Evolutionary conservation across 2,329 filamentous ascomycete species (phyloP).

Genomic region (Trichoderma polysporum): DNA sequence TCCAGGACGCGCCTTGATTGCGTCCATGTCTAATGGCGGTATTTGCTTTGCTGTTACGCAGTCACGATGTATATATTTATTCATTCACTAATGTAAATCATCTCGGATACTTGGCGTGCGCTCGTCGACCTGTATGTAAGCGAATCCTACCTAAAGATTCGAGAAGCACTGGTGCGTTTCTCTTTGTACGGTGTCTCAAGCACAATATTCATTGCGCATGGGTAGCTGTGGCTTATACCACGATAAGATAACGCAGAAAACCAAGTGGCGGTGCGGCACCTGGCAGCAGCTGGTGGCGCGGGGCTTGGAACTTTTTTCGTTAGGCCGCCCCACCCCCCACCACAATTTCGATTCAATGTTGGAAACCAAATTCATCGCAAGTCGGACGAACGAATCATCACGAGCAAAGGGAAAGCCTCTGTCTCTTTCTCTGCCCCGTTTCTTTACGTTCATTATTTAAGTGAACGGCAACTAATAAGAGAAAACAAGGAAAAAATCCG

Average conservation of each 20-base stretch:
- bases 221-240: neutral
- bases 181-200: neutral
- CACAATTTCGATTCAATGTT: constrained; percentile 41
- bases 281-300: constrained; percentile 18
- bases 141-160: neutral
- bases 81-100: neutral
- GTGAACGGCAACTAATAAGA: neutral
- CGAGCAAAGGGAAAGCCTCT: constrained; percentile 5
- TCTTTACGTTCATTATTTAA: neutral
- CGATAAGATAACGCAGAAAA: constrained; percentile 4
- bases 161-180: neutral
- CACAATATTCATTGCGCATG: neutral
- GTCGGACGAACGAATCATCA: constrained; percentile 15
- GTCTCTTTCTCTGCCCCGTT: neutral
- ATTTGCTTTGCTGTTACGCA: neutral
- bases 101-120: neutral
- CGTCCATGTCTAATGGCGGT: neutral
- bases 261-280: constrained; percentile 1
- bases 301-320: constrained; percentile 27
- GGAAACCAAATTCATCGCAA: constrained; percentile 35
- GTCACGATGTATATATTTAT: neutral
- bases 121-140: neutral
- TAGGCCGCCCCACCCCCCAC: constrained; percentile 40
- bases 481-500: neutral
- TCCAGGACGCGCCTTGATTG: neutral